A percentile compares a stretch with the other conserved stretches of the same genome.
These are phyloP conservation scores for Sanghuangporus weigelae DNA, from an alignment of 1,284 basidiomycete species.

Conservation along the genomic window DNA sequence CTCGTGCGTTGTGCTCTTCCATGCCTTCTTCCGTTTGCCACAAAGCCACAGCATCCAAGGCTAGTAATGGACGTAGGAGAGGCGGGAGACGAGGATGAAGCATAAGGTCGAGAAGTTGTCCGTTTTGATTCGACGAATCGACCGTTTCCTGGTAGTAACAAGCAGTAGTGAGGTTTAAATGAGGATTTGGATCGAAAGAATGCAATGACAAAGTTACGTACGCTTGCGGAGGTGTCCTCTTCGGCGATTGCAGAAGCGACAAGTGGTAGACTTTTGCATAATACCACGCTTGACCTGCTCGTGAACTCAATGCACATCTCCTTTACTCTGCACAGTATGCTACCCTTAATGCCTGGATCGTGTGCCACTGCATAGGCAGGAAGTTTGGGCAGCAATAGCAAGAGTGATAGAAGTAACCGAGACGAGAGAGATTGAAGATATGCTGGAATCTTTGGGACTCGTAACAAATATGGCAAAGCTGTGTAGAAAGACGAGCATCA, in stretches of 20 bases:
- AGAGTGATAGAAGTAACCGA: slow-evolving; percentile 52
- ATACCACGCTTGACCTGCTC: slow-evolving; percentile 47
- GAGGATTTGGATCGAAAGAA: not conserved
- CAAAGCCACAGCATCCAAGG: slow-evolving; percentile 53
- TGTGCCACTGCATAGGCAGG: slow-evolving; percentile 50
- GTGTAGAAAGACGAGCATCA: slow-evolving; percentile 13
- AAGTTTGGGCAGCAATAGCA: slow-evolving; percentile 51
- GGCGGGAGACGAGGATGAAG: slow-evolving; percentile 75
- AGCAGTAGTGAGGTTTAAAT: not conserved
- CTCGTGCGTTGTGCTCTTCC: slow-evolving; percentile 49
- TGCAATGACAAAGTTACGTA: not conserved
- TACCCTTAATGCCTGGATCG: slow-evolving; percentile 43
- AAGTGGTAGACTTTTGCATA: slow-evolving; percentile 48
- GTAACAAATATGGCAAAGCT: slow-evolving; percentile 49
- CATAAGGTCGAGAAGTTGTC: slow-evolving; percentile 51
- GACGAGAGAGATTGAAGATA: slow-evolving; percentile 53
- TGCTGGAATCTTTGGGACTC: slow-evolving; percentile 43
- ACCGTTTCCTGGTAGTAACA: not conserved
- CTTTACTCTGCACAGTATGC: slow-evolving; percentile 41
- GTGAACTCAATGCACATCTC: slow-evolving; percentile 42
- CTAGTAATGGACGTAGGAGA: slow-evolving; percentile 62
- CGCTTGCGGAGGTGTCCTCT: not conserved
- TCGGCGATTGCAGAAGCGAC: slow-evolving; percentile 8
- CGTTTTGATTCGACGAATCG: not conserved
- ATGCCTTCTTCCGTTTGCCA: slow-evolving; percentile 55